These are phyloP conservation scores for Boletus huronensis DNA, from an alignment of 768 basidiomycete species.

Conservation along the genomic window DNA sequence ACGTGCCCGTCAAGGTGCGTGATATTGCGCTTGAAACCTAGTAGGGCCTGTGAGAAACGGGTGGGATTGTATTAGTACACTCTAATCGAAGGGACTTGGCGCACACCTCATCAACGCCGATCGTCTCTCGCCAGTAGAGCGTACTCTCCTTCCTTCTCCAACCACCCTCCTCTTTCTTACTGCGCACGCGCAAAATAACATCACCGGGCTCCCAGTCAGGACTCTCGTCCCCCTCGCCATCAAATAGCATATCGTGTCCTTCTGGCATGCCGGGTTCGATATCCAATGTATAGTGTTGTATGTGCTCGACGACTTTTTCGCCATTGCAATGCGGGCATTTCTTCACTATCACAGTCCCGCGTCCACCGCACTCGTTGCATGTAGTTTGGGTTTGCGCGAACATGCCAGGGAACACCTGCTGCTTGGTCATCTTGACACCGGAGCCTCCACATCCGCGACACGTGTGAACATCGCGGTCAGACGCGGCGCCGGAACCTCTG, in stretches of 20 bases:
- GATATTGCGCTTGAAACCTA: constrained; percentile 92
- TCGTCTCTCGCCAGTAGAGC: constrained; percentile 88
- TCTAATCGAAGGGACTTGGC: neutral
- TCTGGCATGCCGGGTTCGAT: constrained; percentile 88
- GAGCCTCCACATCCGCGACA: constrained; percentile 81
- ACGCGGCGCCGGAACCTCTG: constrained; percentile 91
- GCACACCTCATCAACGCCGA: constrained; percentile 81
- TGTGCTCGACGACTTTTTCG: constrained; percentile 75
- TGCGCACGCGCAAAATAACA: constrained; percentile 81
- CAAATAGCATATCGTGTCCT: constrained; percentile 87
- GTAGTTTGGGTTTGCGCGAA: constrained; percentile 82
- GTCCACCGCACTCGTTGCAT: constrained; percentile 82
- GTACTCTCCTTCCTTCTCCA: constrained; percentile 89
- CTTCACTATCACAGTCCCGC: constrained; percentile 73
- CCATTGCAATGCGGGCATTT: constrained; percentile 82
- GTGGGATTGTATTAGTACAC: neutral
- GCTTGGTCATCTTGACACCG: constrained; percentile 81
- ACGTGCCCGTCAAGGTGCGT: constrained; percentile 88
- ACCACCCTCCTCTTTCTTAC: constrained; percentile 69
- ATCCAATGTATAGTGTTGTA: constrained; percentile 81
- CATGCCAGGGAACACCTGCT: constrained; percentile 97
- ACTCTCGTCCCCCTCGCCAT: constrained; percentile 95
- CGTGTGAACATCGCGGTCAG: constrained; percentile 82
- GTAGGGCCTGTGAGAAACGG: constrained; percentile 63
- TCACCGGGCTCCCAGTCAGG: constrained; percentile 97